These are phyloP conservation scores for Syncephalastrum sp. DNA, from an alignment of 371 early-diverging fungal species.

Conservation along the genomic window DNA sequence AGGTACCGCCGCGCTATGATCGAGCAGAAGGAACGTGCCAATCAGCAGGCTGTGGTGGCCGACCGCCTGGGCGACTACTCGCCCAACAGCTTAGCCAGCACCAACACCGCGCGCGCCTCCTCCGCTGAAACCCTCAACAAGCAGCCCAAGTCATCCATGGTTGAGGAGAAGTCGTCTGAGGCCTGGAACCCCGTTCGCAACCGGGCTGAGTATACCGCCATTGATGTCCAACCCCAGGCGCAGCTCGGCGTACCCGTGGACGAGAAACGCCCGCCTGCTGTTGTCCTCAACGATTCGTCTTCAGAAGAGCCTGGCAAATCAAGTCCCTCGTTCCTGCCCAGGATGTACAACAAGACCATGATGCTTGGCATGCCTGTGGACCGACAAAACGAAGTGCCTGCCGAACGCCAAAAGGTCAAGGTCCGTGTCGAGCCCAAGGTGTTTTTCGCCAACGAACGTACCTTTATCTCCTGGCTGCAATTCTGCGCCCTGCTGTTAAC, in stretches of 20 bases:
- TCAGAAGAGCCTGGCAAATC: too few relatives aligned
- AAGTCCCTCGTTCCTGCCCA: too few relatives aligned
- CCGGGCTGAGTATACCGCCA: not conserved
- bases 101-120: not conserved
- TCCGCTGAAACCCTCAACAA: slow-evolving; percentile 5
- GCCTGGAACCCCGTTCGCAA: slow-evolving; percentile 7
- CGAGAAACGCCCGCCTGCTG: too few relatives aligned
- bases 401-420: slow-evolving; percentile 18
- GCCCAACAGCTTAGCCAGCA: too few relatives aligned
- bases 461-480: slow-evolving; percentile 93
- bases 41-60: slow-evolving; percentile 14
- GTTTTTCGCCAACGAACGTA: slow-evolving; percentile 99
- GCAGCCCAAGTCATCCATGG: slow-evolving; percentile 4
- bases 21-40: slow-evolving; percentile 25
- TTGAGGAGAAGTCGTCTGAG: slow-evolving; percentile 7
- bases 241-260: too few relatives aligned
- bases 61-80: not conserved
- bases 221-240: slow-evolving; percentile 1
- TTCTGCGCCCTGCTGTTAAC: slow-evolving; percentile 79
- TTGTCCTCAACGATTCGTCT: too few relatives aligned
- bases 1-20: slow-evolving; percentile 39
- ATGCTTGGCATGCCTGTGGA: slow-evolving; percentile 10
- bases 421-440: slow-evolving; percentile 98
- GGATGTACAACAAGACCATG: too few relatives aligned
- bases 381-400: slow-evolving; percentile 1